Base-by-base conservation (phyloP, 2,329 filamentous ascomycete genomes). In the Neonectria neomacrospora region DNA sequence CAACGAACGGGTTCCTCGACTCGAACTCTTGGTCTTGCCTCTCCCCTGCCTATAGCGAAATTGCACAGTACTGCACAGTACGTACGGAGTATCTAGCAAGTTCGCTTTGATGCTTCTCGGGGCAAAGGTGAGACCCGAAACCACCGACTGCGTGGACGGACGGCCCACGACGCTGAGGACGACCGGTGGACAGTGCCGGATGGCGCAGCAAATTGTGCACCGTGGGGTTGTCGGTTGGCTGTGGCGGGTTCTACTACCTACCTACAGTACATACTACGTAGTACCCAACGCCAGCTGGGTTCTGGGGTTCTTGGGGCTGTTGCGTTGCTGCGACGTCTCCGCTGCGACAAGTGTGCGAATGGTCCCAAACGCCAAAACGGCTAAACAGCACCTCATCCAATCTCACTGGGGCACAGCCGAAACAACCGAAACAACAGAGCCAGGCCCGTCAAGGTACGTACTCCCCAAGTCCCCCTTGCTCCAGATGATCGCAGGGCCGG, bases 181-280 rank as follows among this genome's bases (percentile, higher is more conserved):
- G 41, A 20, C 42, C 18, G 22, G 55, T 28, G 41, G 32, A 18
- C 48, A 51, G 34, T 42, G 37, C 39, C 39, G 32, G 54, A 50
- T 51, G 54, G 48, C 53, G 60, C 54, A 54, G 42, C 54, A n/a
- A n/a, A 11, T 45, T 14, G 16, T 18, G 50, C 66, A 69, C 55
- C 71, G 71, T 73, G 71, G 71, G 70, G 64, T 71, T 62, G 61
- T 69, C 69, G 69, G 71, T 73, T 73, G 71, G 71, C 67, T 73
- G 58, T 71, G 63, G 65, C 52, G 58, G 63, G 68, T 9, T 41
- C 55, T 57, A 61, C n/a, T n/a, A n/a, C n/a, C n/a, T n/a, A n/a
- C n/a, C n/a, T n/a, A n/a, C n/a, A n/a, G n/a, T n/a, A n/a, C n/a
- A n/a, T n/a, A n/a, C n/a, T n/a, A n/a, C n/a, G n/a, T n/a, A n/a